Conservation (phyloP, 805 yeast species). For the Kodamaea sagamina region DNA sequence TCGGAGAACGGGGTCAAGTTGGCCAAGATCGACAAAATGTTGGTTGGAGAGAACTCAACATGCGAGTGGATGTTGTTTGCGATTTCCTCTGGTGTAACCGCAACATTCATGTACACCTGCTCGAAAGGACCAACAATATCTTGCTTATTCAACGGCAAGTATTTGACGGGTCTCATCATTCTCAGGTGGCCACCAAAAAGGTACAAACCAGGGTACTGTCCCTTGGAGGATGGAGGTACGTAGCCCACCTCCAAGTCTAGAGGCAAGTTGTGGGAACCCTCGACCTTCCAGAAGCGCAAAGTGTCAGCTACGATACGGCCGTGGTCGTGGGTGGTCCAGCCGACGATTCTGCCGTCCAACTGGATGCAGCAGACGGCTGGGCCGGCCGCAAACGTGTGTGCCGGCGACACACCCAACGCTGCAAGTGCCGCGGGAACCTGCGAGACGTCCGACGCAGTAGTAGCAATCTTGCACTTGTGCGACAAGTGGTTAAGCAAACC, state of each 20-base stretch:
- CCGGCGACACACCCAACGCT: conserved; percentile 77
- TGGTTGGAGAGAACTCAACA: conserved; percentile 94
- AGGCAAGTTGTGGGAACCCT: conserved; percentile 77
- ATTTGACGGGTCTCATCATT: conserved; percentile 94
- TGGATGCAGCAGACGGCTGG: conserved; percentile 89
- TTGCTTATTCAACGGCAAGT: conserved; percentile 77
- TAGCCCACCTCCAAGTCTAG: conserved; percentile 87
- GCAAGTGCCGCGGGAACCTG: conserved; percentile 65
- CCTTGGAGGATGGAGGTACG: conserved; percentile 93
- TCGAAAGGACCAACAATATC: conserved; percentile 97
- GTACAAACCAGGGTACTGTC: conserved; percentile 96
- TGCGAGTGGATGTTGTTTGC: conserved; percentile 80
- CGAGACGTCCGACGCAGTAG: conserved; percentile 72
- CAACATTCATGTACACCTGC: conserved; percentile 95
- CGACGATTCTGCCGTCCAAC: conserved; percentile 87
- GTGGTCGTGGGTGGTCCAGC: conserved; percentile 91
- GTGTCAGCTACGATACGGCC: conserved; percentile 88
- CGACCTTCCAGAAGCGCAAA: conserved; percentile 88
- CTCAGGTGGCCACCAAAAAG: conserved; percentile 90
- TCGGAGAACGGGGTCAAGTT: conserved; percentile 97
- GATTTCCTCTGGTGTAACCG: conserved; percentile 92
- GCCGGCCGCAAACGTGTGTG: conserved; percentile 82
- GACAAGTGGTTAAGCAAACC: conserved; percentile 96
- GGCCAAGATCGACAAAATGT: conserved; percentile 90
- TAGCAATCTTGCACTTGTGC: conserved; percentile 88